Evolutionary conservation across 306 rosid genomes (phyloP).

Genomic region (Quercus dentata): DNA sequence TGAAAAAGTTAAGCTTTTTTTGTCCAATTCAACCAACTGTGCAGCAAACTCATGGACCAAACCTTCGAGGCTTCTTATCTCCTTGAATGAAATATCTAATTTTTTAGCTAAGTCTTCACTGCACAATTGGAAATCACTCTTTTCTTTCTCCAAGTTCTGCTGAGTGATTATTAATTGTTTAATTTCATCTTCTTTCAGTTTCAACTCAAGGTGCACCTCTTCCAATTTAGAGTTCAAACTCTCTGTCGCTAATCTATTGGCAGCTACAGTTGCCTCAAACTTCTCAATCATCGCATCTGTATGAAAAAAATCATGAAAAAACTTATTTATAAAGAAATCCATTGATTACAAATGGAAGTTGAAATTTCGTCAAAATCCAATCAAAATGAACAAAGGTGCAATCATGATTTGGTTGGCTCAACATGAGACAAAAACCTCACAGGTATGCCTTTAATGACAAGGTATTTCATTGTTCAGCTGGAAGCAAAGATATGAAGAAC

Average conservation of each 20-base stretch:
- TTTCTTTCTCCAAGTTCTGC: slow-evolving; percentile 56
- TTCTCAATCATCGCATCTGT: slow-evolving; percentile 67
- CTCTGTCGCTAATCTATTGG: slow-evolving; percentile 55
- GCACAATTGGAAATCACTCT: slow-evolving; percentile 46
- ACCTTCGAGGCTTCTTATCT: slow-evolving; percentile 59
- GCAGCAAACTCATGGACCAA: slow-evolving; percentile 45
- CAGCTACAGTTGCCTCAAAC: slow-evolving; percentile 52
- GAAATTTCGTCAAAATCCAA: background rate
- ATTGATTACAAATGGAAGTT: background rate
- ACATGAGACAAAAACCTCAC: slow-evolving; percentile 5
- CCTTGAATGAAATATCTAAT: slow-evolving; percentile 50
- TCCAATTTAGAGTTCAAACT: slow-evolving; percentile 57
- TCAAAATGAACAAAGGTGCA: background rate
- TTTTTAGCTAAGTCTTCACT: slow-evolving; percentile 50
- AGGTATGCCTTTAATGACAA: slow-evolving; percentile 1
- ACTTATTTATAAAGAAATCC: slow-evolving; percentile 10
- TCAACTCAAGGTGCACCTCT: slow-evolving; percentile 51
- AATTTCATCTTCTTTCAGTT: slow-evolving; percentile 66
- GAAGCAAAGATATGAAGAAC: slow-evolving; percentile 1
- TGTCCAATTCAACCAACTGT: slow-evolving; percentile 60
- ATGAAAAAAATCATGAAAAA: slow-evolving; percentile 17
- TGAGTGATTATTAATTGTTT: slow-evolving; percentile 32
- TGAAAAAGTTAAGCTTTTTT: slow-evolving; percentile 51
- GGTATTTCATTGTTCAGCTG: background rate
- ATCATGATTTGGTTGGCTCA: background rate